These are phyloP conservation scores for Rhynchosporium secalis DNA, from an alignment of 2,329 filamentous ascomycete genomes.

Conservation along the genomic window DNA sequence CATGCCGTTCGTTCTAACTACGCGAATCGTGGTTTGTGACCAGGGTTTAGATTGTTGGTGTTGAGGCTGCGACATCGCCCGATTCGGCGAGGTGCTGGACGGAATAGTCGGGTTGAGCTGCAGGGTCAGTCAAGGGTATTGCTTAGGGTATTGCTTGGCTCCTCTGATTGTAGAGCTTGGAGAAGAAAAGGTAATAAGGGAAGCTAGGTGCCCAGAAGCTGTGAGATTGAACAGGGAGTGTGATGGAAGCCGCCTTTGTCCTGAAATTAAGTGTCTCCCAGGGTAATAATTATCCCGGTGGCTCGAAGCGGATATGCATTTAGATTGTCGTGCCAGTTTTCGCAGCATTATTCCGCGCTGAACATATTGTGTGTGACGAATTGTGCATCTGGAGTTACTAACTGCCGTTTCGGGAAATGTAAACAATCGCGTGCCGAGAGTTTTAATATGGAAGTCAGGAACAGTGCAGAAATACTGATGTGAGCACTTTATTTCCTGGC, in stretches of 20 bases:
- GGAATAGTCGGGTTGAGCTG: not conserved
- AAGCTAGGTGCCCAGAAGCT: slow-evolving; percentile 10
- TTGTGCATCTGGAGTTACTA: slow-evolving; percentile 10
- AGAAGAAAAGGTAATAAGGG: not conserved
- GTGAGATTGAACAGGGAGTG: not conserved
- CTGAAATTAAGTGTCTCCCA: not conserved
- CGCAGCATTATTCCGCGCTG: slow-evolving; percentile 17
- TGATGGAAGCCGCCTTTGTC: slow-evolving; percentile 2
- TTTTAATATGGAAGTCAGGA: slow-evolving; percentile 7
- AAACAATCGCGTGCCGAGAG: slow-evolving; percentile 11
- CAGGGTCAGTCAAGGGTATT: not conserved
- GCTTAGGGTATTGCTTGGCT: not conserved
- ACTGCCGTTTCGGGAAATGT: slow-evolving; percentile 8
- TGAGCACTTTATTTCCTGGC: not conserved
- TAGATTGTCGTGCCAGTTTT: not conserved
- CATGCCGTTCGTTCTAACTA: slow-evolving; percentile 12
- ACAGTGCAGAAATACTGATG: not conserved
- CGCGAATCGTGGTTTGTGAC: not conserved
- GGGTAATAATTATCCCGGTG: not conserved
- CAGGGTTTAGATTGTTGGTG: slow-evolving; percentile 16
- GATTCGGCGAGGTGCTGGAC: slow-evolving; percentile 13
- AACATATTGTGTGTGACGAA: slow-evolving; percentile 4
- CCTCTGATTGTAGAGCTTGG: not conserved
- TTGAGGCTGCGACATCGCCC: slow-evolving; percentile 11
- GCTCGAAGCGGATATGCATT: not conserved